Evolutionary conservation across 176 grass and related monocot species (phyloP).

Genomic region (Ensete glaucum): DNA sequence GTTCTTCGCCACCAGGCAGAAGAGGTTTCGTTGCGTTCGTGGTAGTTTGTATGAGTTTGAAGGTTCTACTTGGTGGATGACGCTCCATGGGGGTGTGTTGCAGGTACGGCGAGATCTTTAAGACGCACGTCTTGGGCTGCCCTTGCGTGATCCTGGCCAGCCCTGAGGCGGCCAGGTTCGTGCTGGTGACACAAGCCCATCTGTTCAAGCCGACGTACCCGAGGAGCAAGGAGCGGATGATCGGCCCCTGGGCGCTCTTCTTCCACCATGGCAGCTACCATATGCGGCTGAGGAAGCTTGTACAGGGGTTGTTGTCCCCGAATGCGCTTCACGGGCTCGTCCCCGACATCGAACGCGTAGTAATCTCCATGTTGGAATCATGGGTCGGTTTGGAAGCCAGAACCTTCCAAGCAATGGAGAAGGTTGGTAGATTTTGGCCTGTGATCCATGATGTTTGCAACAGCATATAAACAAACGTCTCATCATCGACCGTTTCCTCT

Average conservation of each 20-base stretch:
- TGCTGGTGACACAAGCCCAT: conserved; percentile 53
- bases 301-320: conserved; percentile 46
- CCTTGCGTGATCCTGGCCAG: conserved; percentile 92
- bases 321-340: conserved; percentile 52
- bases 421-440: conserved; percentile 15
- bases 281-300: conserved; percentile 52
- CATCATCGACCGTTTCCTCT: neutral
- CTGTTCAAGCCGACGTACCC: conserved; percentile 94
- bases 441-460: neutral
- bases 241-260: conserved; percentile 82
- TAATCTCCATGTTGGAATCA: conserved; percentile 22
- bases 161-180: conserved; percentile 83
- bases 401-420: conserved; percentile 70
- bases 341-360: conserved; percentile 49
- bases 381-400: conserved; percentile 27
- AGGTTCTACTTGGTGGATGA: neutral
- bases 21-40: conserved; percentile 25
- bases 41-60: too few relatives aligned
- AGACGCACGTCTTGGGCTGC: conserved; percentile 72
- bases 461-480: neutral
- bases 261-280: conserved; percentile 95
- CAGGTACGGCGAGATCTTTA: conserved; percentile 88
- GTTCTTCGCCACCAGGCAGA: conserved; percentile 71
- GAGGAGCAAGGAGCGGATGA: conserved; percentile 82
- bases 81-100: neutral